Percentiles rank a stretch among this genome's conserved stretches.
phyloP scores from a whole-genome alignment of 495 filamentous ascomycete species.

The Aspergillus coremiiformis region DNA sequence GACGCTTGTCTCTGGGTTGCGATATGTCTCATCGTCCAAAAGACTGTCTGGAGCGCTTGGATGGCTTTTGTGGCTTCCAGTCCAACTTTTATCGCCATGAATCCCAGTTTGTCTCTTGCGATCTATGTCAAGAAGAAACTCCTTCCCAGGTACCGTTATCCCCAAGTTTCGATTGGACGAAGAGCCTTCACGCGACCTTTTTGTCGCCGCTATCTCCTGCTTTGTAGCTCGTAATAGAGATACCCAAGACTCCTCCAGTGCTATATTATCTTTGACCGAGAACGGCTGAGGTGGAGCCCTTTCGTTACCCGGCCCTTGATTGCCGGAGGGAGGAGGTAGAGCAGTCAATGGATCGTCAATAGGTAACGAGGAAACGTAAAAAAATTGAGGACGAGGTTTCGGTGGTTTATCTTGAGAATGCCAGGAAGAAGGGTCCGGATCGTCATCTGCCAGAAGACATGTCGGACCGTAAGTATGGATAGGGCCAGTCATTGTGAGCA shows the following conservation, averaged over 20 bases:
- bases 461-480: slow-evolving; percentile 50
- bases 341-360: slow-evolving; percentile 78
- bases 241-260: slow-evolving; percentile 67
- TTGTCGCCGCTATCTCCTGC: slow-evolving; percentile 20
- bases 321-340: slow-evolving; percentile 48
- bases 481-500: slow-evolving; percentile 35
- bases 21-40: slow-evolving; percentile 10
- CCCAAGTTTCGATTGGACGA: slow-evolving; percentile 30
- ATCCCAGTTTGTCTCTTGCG: slow-evolving; percentile 21
- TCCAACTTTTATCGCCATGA: slow-evolving; percentile 19
- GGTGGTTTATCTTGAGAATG: slow-evolving; percentile 32
- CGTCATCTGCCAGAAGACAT: slow-evolving; percentile 41
- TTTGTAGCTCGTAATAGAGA: slow-evolving; percentile 41
- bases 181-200: slow-evolving; percentile 26
- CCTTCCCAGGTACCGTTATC: slow-evolving; percentile 39
- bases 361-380: slow-evolving; percentile 67
- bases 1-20: slow-evolving; percentile 9
- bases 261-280: slow-evolving; percentile 63
- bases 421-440: slow-evolving; percentile 27
- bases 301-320: slow-evolving; percentile 39
- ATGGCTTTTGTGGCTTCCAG: slow-evolving; percentile 22
- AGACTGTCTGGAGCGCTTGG: slow-evolving; percentile 11
- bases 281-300: slow-evolving; percentile 67
- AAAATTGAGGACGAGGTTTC: slow-evolving; percentile 63
- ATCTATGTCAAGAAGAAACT: slow-evolving; percentile 26